Base-by-base conservation (phyloP, 371 early-diverging fungal genomes). In the Caulochytrium protostelioides region DNA sequence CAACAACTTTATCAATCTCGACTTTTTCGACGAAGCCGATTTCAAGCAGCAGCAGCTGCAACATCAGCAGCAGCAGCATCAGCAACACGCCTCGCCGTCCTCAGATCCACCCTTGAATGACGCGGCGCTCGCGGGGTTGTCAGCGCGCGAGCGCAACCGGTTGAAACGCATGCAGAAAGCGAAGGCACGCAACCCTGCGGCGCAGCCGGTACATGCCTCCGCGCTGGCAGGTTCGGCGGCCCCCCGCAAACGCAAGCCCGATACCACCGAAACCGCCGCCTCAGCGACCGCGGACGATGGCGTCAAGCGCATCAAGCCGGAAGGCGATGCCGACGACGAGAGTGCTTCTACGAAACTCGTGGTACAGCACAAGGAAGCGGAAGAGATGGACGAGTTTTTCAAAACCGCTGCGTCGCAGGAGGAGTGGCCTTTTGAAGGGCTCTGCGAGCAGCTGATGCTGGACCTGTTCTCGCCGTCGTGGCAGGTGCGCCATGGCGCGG, bases 401-500 rank as follows among this genome's bases (percentile, higher is more conserved):
- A 46, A 46, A 7, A 43, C 49, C 30, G 44, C 41, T 18, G 42
- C 42, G 6, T 42, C 56, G 1, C 47, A 48, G 3, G 59, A 55
- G 22, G 79, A 79, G 42, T 92, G 92, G 92, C 80, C 87, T 10
- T 90, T 95, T 45, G 82, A 79, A 38, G 73, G 76, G 31, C 57
- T 90, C 0, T 83, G 81, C 41, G 89, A 87, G 34, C 69, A 83
- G 35, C 62, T 95, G 10, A 79, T 74, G 42, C 60, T 84, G 44
- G 86, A 90, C 52, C 59, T 95, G 26, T 86, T 89, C 45, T 46
- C 52, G 37, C 75, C 85, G 1, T 37, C 54, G n/a, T 95, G 97
- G 97, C 85, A 86, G 43, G 66, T 83, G 14, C 70, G 97, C 5
- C 97, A 95, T 44, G 97, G 97, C 21, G 92, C 97, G 1, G 89